Percentiles rank a stretch among this genome's conserved stretches.
Conservation (phyloP, 129 eudicot genomes). For the Dittrichia graveolens region DNA sequence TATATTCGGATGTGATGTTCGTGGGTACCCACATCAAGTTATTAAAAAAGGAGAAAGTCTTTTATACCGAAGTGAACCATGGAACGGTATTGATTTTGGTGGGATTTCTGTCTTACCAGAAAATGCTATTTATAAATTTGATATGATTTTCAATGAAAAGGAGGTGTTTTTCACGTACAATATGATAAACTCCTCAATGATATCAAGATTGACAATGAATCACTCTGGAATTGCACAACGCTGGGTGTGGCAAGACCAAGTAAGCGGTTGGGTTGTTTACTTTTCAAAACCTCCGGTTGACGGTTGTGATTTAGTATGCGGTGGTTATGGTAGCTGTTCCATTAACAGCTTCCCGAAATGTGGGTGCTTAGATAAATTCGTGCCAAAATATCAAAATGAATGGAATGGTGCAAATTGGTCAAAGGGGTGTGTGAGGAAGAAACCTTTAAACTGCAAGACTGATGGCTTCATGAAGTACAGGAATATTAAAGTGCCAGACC, state of each 20-base stretch:
- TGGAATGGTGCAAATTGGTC: constrained; percentile 55
- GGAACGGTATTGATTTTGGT: constrained; percentile 64
- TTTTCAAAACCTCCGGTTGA: constrained; percentile 39
- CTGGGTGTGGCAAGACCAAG: constrained; percentile 50
- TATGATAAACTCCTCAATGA: constrained; percentile 28
- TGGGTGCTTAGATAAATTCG: constrained; percentile 52
- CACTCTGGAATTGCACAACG: constrained; percentile 45
- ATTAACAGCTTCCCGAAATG: constrained; percentile 41
- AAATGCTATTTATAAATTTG: constrained; percentile 30
- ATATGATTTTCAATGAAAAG: constrained; percentile 27
- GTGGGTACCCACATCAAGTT: constrained; percentile 54
- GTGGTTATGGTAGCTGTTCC: constrained; percentile 46
- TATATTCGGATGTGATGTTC: constrained; percentile 37
- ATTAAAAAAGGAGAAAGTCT: constrained; percentile 29
- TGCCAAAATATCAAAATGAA: constrained; percentile 39
- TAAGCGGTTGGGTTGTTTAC: constrained; percentile 42
- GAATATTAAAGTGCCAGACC: constrained; percentile 47
- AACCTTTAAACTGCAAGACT: constrained; percentile 38
- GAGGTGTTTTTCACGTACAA: constrained; percentile 41
- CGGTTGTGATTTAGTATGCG: constrained; percentile 50
- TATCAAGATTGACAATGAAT: constrained; percentile 40
- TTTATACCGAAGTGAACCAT: constrained; percentile 46
- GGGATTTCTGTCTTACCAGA: constrained; percentile 32
- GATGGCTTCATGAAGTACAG: constrained; percentile 43
- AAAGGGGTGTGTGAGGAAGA: constrained; percentile 51